Conservation (phyloP, 2,329 filamentous ascomycete species). For the Xylogone sp. region DNA sequence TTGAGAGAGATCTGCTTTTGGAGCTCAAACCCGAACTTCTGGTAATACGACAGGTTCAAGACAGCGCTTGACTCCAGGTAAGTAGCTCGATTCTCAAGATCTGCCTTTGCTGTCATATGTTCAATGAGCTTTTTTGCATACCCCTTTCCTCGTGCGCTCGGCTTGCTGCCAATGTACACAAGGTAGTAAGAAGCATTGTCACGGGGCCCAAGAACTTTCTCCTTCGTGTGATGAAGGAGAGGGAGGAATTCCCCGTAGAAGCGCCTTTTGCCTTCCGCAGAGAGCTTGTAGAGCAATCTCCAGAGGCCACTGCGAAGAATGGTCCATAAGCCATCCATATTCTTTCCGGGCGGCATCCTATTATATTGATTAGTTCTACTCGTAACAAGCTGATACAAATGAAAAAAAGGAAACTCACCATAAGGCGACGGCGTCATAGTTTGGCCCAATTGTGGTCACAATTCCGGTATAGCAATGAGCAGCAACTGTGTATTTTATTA, state of each 20-base stretch:
- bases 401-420: conserved; percentile 53
- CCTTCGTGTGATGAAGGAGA: conserved; percentile 69
- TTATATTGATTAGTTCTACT: conserved; percentile 2
- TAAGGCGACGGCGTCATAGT: conserved; percentile 74
- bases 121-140: conserved; percentile 69
- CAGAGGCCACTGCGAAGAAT: conserved; percentile 72
- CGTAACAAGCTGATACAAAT: not conserved
- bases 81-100: conserved; percentile 61
- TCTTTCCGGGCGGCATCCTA: conserved; percentile 72
- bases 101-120: conserved; percentile 65
- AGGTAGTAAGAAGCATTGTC: conserved; percentile 74
- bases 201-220: conserved; percentile 61
- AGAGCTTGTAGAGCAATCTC: conserved; percentile 72
- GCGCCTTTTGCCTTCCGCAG: conserved; percentile 65
- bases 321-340: conserved; percentile 71
- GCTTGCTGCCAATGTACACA: conserved; percentile 76
- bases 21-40: conserved; percentile 69
- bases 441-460: conserved; percentile 69
- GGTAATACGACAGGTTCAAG: conserved; percentile 68
- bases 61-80: conserved; percentile 76
- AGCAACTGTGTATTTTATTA: conserved; percentile 74
- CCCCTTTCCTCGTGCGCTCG: conserved; percentile 65
- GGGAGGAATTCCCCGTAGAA: conserved; percentile 78
- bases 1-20: conserved; percentile 60
- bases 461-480: conserved; percentile 71